Conservation (phyloP, 257 asterid genomes). For the Solanum verrucosum region DNA sequence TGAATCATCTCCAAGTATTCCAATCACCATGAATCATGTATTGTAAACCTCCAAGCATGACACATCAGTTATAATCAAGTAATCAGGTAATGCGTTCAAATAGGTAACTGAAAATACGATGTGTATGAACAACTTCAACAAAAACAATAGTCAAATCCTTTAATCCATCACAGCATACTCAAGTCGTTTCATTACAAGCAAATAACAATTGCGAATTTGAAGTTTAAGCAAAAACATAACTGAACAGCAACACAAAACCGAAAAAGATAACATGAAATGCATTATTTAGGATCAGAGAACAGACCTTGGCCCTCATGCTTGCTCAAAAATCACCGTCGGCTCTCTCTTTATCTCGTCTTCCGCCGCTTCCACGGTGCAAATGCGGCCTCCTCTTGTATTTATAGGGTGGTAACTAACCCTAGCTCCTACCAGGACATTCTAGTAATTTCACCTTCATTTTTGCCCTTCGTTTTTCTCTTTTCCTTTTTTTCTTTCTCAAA, state of each 20-base stretch:
- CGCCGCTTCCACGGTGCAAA: background rate
- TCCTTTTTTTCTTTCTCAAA: background rate
- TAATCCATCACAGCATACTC: background rate
- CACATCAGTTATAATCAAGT: background rate
- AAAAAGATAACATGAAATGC: background rate
- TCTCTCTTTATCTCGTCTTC: background rate
- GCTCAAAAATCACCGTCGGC: background rate
- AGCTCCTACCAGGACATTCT: background rate
- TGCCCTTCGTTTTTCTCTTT: background rate
- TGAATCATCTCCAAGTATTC: background rate
- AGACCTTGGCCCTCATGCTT: conserved; percentile 20
- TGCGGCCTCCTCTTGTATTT: background rate
- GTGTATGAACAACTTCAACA: background rate
- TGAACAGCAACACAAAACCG: background rate
- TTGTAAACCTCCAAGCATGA: background rate
- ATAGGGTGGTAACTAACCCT: conserved; percentile 6
- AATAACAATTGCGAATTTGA: background rate
- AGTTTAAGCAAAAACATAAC: background rate
- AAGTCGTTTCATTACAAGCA: background rate
- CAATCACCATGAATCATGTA: background rate
- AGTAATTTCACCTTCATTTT: background rate
- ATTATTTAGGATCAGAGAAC: background rate
- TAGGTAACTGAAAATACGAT: background rate
- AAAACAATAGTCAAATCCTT: background rate
- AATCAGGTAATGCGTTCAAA: background rate